A percentile compares a stretch with the other conserved stretches of the same genome.
Evolutionary conservation across 495 filamentous ascomycete species (phyloP).

Genomic region (Lindgomyces ingoldianus): DNA sequence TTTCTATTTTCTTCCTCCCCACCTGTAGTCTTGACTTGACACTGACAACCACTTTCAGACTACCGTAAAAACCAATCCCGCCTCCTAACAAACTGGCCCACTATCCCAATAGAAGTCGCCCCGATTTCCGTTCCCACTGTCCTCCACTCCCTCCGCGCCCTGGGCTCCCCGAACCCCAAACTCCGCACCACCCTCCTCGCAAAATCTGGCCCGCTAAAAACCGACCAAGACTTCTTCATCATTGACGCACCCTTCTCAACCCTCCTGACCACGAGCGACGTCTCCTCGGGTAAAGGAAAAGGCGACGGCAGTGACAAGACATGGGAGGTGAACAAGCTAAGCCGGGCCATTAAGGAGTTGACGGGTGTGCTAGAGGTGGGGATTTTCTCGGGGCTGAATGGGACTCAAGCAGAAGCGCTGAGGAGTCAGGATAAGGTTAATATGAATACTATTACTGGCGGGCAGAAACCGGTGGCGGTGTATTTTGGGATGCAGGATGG

Average conservation of each 20-base stretch:
- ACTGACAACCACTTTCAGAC: slow-evolving; percentile 52
- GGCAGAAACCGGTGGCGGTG: slow-evolving; percentile 87
- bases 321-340: slow-evolving; percentile 73
- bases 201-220: slow-evolving; percentile 82
- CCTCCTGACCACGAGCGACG: slow-evolving; percentile 64
- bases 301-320: slow-evolving; percentile 51
- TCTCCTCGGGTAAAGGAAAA: slow-evolving; percentile 43
- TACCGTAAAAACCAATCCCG: slow-evolving; percentile 80
- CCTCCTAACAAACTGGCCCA: slow-evolving; percentile 77
- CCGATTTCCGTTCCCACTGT: slow-evolving; percentile 76
- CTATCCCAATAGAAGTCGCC: slow-evolving; percentile 89
- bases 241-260: slow-evolving; percentile 85
- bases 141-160: slow-evolving; percentile 60
- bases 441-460: slow-evolving; percentile 50
- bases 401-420: slow-evolving; percentile 60
- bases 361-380: slow-evolving; percentile 90
- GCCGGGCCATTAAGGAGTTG: slow-evolving; percentile 72
- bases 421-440: slow-evolving; percentile 49
- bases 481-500: slow-evolving; percentile 94
- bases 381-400: slow-evolving; percentile 79
- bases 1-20: background rate
- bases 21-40: background rate
- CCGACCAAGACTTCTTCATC: slow-evolving; percentile 92
- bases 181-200: slow-evolving; percentile 66
- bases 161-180: slow-evolving; percentile 68